Evolutionary conservation across 306 rosid genomes (phyloP).

Genomic region (Trichosanthes cucumerina): DNA sequence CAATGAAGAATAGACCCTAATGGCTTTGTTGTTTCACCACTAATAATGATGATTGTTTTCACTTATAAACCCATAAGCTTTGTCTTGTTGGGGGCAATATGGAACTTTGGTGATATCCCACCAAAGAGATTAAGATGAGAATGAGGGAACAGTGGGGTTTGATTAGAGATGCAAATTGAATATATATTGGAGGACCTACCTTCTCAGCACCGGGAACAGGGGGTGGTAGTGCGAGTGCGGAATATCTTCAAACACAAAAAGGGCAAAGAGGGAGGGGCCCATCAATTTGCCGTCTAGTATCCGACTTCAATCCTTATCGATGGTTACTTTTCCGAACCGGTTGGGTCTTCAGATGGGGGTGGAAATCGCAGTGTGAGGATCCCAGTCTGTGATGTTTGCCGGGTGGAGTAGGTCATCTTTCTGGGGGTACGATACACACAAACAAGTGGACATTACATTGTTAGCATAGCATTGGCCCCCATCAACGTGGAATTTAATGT

Average conservation of each 20-base stretch:
- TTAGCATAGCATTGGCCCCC: no score
- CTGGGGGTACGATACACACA: background rate
- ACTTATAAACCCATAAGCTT: background rate
- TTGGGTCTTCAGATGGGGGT: background rate
- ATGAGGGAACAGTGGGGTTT: background rate
- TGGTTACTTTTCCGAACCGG: background rate
- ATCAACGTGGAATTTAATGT: background rate
- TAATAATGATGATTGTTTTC: no score
- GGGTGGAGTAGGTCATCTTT: background rate
- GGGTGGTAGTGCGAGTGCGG: background rate
- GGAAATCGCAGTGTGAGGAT: background rate
- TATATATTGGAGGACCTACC: conserved; percentile 2
- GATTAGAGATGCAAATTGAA: background rate
- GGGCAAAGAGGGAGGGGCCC: background rate
- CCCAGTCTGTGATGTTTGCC: background rate
- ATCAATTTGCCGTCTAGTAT: background rate
- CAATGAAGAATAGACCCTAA: no score
- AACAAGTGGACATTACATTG: background rate
- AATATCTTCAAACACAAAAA: background rate
- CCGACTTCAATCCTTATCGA: background rate
- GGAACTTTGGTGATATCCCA: background rate
- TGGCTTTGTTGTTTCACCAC: no score
- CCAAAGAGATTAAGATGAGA: background rate
- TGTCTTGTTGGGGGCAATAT: background rate
- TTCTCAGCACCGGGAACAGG: background rate